Evolutionary conservation across 169 alveolate species (phyloP), one percentile per base, ranked within the genome.

Genomic region (Cryptosporidium ubiquitum): DNA sequence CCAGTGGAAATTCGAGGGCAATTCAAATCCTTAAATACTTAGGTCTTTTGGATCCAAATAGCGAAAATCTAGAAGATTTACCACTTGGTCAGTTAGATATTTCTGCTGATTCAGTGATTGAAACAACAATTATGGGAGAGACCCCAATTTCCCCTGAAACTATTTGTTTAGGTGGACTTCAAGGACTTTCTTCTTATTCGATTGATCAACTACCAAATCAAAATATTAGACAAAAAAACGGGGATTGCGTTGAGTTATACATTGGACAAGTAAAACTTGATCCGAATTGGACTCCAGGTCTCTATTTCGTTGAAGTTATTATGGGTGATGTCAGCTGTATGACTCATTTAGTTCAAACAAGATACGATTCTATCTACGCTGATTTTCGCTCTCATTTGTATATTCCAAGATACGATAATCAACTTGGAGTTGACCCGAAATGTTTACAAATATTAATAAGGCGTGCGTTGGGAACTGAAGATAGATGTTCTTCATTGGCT

Each of bases 261-360:
- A 79, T 79, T 20, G 89, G 89, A 0, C 89, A 79, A 61, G 89
- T 79, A 40, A 79, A 58, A 42, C 89, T 79, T 20, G 89, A 79
- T 49, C 74, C 74, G 12, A 64, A 58, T 64, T 79, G 89, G 89
- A 79, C 89, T 10, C 89, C 89, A 10, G 89, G 89, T 5, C 49
- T 79, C 0, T 79, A 79, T 35, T 79, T 79, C 12, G 89, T 79
- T 79, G 89, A 79, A 47, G 89, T 79, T 23, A 79, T 79, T 37
- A 79, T 79, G 89, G 89, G 89, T 14, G 89, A 79, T 42, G 89
- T 79, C 5, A 79, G 89, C 61, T 79, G 89, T n/a, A 64, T 79
- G 73, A 79, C 89, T 20, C 89, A 79, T 31, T 79, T 79, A 42
- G 89, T 79, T 23, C 89, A 79, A 64, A 79, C 89, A 47, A 49